A percentile compares a stretch with the other conserved stretches of the same genome.
Conservation (phyloP, 2,329 filamentous ascomycete genomes). For the Colletotrichum endophyticum region DNA sequence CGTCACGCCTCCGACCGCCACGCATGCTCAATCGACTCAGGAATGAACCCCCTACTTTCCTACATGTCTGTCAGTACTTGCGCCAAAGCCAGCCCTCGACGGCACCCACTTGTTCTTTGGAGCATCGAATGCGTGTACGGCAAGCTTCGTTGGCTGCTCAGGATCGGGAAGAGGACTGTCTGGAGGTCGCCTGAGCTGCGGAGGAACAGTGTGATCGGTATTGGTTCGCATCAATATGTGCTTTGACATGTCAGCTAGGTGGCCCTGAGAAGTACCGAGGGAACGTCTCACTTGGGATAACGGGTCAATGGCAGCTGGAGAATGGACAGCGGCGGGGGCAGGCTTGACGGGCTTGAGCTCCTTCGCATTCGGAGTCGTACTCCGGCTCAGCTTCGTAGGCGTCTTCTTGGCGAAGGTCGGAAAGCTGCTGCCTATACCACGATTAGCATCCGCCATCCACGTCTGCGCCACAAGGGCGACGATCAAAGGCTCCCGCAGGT, state of each 20-base stretch:
- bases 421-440: slow-evolving; percentile 14
- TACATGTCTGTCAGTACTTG: slow-evolving; percentile 37
- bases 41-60: slow-evolving; percentile 88
- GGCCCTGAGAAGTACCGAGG: neutral
- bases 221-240: slow-evolving; percentile 72
- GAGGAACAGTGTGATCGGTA: slow-evolving; percentile 62
- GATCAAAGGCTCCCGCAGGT: neutral
- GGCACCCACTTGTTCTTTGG: slow-evolving; percentile 66
- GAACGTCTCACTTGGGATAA: slow-evolving; percentile 29
- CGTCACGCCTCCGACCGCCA: slow-evolving; percentile 75
- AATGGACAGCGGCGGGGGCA: slow-evolving; percentile 12
- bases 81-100: neutral
- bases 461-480: neutral
- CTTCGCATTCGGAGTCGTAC: slow-evolving; percentile 18
- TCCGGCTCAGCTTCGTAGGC: slow-evolving; percentile 15
- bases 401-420: slow-evolving; percentile 19
- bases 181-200: slow-evolving; percentile 57
- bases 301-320: slow-evolving; percentile 29
- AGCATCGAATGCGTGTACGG: slow-evolving; percentile 45
- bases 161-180: slow-evolving; percentile 55
- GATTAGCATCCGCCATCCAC: slow-evolving; percentile 3
- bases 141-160: slow-evolving; percentile 40
- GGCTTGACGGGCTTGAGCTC: slow-evolving; percentile 20
- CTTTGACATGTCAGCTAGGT: slow-evolving; percentile 33
- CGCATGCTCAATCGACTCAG: slow-evolving; percentile 81